Percentiles rank a stretch among this genome's conserved stretches.
phyloP scores from a whole-genome alignment of 345 rosid genomes.

The Salix brachista region DNA sequence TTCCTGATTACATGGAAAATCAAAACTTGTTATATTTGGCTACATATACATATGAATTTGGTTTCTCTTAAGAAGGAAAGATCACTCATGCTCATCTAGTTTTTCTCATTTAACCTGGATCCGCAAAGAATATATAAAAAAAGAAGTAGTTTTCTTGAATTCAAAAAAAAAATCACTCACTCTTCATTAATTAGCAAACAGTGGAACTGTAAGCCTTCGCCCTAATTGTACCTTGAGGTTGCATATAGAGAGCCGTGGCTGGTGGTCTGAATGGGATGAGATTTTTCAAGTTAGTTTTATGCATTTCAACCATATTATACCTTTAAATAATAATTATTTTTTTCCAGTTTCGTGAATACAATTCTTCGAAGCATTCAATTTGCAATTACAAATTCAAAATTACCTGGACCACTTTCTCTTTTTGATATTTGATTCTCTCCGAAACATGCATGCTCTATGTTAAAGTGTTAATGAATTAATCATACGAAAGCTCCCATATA shows the following conservation, averaged over 20 bases:
- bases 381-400: too few species aligned
- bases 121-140: too few species aligned
- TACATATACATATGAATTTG: neutral
- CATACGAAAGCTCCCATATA: neutral
- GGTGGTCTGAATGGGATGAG: neutral
- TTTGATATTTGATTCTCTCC: neutral
- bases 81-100: too few species aligned
- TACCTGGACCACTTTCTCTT: neutral
- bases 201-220: neutral
- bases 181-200: too few species aligned
- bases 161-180: neutral
- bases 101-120: too few species aligned
- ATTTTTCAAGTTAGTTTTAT: neutral
- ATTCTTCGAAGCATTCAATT: too few species aligned
- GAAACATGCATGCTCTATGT: neutral
- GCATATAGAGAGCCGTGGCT: neutral
- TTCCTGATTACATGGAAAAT: conserved; percentile 21
- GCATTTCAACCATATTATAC: neutral
- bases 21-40: neutral
- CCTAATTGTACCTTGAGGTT: neutral
- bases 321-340: neutral
- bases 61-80: neutral
- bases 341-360: neutral
- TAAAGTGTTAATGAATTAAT: too few species aligned
- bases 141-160: too few species aligned